phyloP scores from a whole-genome alignment of 306 rosid species.

The Trichosanthes truncata region DNA sequence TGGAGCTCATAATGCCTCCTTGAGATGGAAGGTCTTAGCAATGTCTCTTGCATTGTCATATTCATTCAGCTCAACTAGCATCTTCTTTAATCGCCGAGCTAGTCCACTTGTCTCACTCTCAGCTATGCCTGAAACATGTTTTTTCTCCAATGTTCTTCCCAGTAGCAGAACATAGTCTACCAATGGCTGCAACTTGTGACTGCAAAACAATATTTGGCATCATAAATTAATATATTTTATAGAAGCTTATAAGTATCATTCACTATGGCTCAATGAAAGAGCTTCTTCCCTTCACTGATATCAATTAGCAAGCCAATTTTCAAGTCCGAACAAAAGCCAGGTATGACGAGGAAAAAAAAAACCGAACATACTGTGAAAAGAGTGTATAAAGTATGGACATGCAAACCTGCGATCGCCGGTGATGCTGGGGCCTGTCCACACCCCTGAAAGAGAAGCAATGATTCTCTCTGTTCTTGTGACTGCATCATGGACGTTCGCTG shows the following conservation, averaged over 20 bases:
- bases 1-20: constrained; percentile 63
- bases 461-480: constrained; percentile 81
- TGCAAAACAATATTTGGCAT: constrained; percentile 19
- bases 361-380: not conserved
- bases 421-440: constrained; percentile 75
- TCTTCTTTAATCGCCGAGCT: constrained; percentile 81
- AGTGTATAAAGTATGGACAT: not conserved
- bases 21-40: constrained; percentile 69
- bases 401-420: constrained; percentile 53
- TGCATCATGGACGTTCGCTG: constrained; percentile 78
- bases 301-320: not conserved
- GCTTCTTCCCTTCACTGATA: not conserved
- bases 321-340: not conserved
- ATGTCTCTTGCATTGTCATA: constrained; percentile 75
- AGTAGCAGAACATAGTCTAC: constrained; percentile 56
- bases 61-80: constrained; percentile 81
- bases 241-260: not conserved
- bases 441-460: constrained; percentile 66
- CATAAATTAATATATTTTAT: not conserved
- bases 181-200: constrained; percentile 72
- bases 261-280: not conserved
- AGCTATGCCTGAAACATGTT: constrained; percentile 25
- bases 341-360: not conserved
- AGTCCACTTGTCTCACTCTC: constrained; percentile 58
- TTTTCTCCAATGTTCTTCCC: constrained; percentile 69